Evolutionary conservation across 441 rosid genomes (phyloP).

Genomic region (Biscutella laevigata): DNA sequence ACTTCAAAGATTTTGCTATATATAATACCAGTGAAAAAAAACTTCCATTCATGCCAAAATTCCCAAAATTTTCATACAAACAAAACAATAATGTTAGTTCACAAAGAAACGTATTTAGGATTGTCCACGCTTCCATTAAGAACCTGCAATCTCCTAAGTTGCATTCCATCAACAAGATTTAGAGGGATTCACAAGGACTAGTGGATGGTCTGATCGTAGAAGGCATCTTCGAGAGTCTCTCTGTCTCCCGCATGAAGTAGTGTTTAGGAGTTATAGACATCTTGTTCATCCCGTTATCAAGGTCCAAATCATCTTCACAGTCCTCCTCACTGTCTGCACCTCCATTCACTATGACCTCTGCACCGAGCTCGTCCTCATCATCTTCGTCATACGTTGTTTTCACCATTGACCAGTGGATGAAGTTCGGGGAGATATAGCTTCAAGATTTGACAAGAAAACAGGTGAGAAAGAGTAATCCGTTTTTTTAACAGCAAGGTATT

Average conservation of each 20-base stretch:
- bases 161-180: neutral
- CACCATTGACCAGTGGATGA: conserved; percentile 63
- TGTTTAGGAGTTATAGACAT: conserved; percentile 70
- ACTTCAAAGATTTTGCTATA: no score
- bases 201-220: conserved; percentile 65
- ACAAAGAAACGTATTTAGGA: no score
- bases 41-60: no score
- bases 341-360: conserved; percentile 28
- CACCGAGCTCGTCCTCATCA: conserved; percentile 10
- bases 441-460: conserved; percentile 2
- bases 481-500: no score
- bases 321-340: conserved; percentile 28
- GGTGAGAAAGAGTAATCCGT: neutral
- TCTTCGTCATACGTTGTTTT: conserved; percentile 31
- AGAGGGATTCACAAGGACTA: conserved; percentile 32
- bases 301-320: conserved; percentile 19
- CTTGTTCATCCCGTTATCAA: conserved; percentile 43
- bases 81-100: no score
- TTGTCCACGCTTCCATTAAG: no score
- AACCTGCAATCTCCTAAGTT: neutral
- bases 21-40: no score
- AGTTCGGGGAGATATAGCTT: conserved; percentile 50
- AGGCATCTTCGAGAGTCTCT: conserved; percentile 44
- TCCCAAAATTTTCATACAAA: no score
- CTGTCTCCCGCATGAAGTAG: conserved; percentile 26